phyloP scores from a whole-genome alignment of 768 basidiomycete species.

The Pulveroboletus sp. region DNA sequence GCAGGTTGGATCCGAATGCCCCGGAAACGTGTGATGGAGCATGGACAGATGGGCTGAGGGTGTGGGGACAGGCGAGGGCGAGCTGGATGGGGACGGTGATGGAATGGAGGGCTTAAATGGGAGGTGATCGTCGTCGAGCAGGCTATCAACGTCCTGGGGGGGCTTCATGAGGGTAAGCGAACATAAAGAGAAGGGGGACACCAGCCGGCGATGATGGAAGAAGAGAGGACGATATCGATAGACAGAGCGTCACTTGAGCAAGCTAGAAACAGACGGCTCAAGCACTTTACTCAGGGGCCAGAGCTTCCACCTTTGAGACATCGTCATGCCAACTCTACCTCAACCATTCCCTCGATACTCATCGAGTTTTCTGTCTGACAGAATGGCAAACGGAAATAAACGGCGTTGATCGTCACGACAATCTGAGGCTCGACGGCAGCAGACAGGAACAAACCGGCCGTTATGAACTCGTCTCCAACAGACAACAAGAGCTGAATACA shows the following conservation, averaged over 20 bases:
- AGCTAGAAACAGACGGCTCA: conserved; percentile 20
- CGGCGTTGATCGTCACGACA: neutral
- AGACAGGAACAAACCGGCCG: conserved; percentile 1
- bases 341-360: neutral
- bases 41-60: conserved; percentile 13
- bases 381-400: neutral
- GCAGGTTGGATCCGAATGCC: conserved; percentile 8
- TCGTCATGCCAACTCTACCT: neutral
- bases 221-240: neutral
- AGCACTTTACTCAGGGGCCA: conserved; percentile 17
- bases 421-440: conserved; percentile 8
- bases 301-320: neutral
- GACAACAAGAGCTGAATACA: conserved; percentile 16
- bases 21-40: conserved; percentile 9
- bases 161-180: conserved; percentile 36
- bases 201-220: neutral
- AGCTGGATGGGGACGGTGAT: neutral
- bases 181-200: conserved; percentile 21
- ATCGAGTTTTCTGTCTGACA: neutral
- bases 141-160: conserved; percentile 46
- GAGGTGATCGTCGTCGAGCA: neutral
- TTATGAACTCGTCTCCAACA: conserved; percentile 1
- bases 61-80: conserved; percentile 1
- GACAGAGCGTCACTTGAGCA: conserved; percentile 20
- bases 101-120: conserved; percentile 9